These are phyloP conservation scores for Maudiozyma barnettii DNA, from an alignment of 805 yeast species.

Conservation along the genomic window DNA sequence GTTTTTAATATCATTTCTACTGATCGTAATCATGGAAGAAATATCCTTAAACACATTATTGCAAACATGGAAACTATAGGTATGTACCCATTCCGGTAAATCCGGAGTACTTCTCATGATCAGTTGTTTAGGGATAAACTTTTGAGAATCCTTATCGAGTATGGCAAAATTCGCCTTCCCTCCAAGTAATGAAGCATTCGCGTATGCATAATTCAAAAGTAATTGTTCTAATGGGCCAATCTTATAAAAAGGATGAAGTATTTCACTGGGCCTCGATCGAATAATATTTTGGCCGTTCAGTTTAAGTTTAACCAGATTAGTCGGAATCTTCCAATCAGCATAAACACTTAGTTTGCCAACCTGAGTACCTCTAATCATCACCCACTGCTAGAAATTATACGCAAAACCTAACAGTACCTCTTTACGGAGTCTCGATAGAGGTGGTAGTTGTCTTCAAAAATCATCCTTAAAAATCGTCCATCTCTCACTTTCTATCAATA, in stretches of 20 bases:
- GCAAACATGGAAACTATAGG: slow-evolving; percentile 1
- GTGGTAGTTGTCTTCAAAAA: too few relatives aligned
- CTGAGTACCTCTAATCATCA: too few relatives aligned
- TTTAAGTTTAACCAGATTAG: neutral
- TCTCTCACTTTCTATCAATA: too few relatives aligned
- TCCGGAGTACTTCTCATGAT: slow-evolving; percentile 6
- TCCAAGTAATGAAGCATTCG: slow-evolving; percentile 12
- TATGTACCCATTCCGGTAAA: slow-evolving; percentile 15
- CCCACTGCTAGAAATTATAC: too few relatives aligned
- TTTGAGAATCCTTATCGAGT: neutral
- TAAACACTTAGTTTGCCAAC: neutral
- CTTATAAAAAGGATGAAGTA: slow-evolving; percentile 22
- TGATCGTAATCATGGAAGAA: neutral
- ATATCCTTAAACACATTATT: neutral
- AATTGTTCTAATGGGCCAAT: slow-evolving; percentile 19
- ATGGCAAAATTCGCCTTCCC: slow-evolving; percentile 13
- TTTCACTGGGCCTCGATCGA: slow-evolving; percentile 6
- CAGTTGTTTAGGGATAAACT: slow-evolving; percentile 1
- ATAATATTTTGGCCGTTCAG: neutral
- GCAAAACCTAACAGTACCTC: too few relatives aligned
- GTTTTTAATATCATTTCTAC: neutral
- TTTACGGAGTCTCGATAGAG: too few relatives aligned
- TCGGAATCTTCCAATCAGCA: slow-evolving; percentile 1
- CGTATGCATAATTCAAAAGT: slow-evolving; percentile 15
- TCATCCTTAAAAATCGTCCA: too few relatives aligned